Conservation (phyloP, 495 filamentous ascomycete genomes). For the Tuber magnatum region DNA sequence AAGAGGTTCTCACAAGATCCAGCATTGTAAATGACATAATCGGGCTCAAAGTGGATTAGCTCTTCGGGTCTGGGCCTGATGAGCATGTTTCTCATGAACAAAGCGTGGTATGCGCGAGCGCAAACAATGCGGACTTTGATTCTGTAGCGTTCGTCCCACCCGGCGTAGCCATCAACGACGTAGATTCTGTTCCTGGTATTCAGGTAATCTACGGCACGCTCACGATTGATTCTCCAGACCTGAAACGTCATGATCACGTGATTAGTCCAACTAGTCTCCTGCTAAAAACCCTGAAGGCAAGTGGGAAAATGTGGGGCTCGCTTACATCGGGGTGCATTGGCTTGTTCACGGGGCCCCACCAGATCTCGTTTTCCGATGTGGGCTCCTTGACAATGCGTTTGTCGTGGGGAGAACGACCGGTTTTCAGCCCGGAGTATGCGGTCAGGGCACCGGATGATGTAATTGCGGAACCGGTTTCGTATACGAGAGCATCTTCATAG, state of each 20-base stretch:
- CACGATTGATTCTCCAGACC: slow-evolving; percentile 99
- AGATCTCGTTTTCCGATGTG: slow-evolving; percentile 80
- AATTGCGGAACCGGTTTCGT: slow-evolving; percentile 95
- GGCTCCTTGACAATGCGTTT: slow-evolving; percentile 95
- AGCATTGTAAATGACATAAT: slow-evolving; percentile 99
- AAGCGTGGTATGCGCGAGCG: slow-evolving; percentile 96
- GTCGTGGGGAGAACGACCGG: slow-evolving; percentile 89
- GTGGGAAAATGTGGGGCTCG: slow-evolving; percentile 33
- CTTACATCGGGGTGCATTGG: slow-evolving; percentile 96
- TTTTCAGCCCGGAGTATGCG: slow-evolving; percentile 96
- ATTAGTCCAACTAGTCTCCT: slow-evolving; percentile 28
- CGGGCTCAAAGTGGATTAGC: slow-evolving; percentile 92
- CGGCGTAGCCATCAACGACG: slow-evolving; percentile 92
- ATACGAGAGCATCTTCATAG: slow-evolving; percentile 98
- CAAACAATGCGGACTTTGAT: slow-evolving; percentile 97
- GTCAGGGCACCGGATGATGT: slow-evolving; percentile 90
- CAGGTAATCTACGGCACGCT: slow-evolving; percentile 96
- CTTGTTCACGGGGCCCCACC: slow-evolving; percentile 99
- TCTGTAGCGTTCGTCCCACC: slow-evolving; percentile 97
- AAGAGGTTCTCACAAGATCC: slow-evolving; percentile 54
- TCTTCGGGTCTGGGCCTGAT: slow-evolving; percentile 86
- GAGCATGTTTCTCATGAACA: slow-evolving; percentile 99
- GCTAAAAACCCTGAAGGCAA: slow-evolving; percentile 27
- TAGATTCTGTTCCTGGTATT: slow-evolving; percentile 99
- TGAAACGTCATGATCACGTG: slow-evolving; percentile 45